A percentile compares a stretch with the other conserved stretches of the same genome.
Conservation (phyloP, 2,329 filamentous ascomycete genomes). For the Cladosporium sp. region DNA sequence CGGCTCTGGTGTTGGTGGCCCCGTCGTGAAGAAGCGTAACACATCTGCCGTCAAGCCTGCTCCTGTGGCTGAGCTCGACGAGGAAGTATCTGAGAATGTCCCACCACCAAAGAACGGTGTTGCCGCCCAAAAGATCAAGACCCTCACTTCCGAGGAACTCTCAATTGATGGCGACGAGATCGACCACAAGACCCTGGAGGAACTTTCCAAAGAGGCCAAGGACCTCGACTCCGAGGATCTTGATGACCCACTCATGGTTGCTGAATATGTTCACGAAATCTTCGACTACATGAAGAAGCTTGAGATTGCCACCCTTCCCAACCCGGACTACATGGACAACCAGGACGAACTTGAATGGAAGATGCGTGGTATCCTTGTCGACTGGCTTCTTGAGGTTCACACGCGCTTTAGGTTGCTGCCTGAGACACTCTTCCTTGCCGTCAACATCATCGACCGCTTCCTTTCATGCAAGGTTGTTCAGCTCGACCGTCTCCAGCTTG, state of each 20-base stretch:
- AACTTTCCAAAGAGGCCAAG: constrained; percentile 45
- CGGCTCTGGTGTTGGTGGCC: constrained; percentile 64
- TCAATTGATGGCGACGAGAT: constrained; percentile 33
- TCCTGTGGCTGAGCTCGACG: constrained; percentile 34
- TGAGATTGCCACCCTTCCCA: constrained; percentile 75
- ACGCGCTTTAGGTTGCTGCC: constrained; percentile 92
- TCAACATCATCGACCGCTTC: constrained; percentile 98
- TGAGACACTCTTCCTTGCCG: constrained; percentile 91
- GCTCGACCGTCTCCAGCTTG: constrained; percentile 90
- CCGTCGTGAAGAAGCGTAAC: constrained; percentile 65
- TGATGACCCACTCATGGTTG: constrained; percentile 95
- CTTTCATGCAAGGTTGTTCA: constrained; percentile 92
- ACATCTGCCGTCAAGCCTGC: constrained; percentile 50
- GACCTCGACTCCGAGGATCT: constrained; percentile 81
- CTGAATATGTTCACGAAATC: constrained; percentile 94
- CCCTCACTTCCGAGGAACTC: constrained; percentile 27
- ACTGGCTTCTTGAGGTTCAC: constrained; percentile 98
- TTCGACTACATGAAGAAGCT: constrained; percentile 92
- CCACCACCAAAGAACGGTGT: constrained; percentile 58
- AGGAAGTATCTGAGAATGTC: constrained; percentile 57
- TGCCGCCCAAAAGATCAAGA: constrained; percentile 42
- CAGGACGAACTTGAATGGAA: constrained; percentile 97
- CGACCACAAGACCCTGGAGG: constrained; percentile 31
- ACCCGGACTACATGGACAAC: constrained; percentile 90
- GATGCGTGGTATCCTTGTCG: constrained; percentile 92